Base-by-base conservation (phyloP, 192 early-diverging fungal species). In the Backusella psychrophila region DNA sequence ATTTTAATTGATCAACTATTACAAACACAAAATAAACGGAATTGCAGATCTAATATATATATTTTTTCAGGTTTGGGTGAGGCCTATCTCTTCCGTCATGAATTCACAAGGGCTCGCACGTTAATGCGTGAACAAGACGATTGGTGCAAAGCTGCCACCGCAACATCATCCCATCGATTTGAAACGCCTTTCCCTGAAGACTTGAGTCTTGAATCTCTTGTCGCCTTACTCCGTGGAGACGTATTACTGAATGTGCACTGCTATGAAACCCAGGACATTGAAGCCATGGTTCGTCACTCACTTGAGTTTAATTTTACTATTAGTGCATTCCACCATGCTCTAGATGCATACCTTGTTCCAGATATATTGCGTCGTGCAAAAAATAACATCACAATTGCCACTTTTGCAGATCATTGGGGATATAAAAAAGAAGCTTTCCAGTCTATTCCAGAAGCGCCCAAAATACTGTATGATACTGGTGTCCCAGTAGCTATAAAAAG, bases 351-450 rank as follows among this genome's bases (percentile, higher is more conserved):
- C 77, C 84, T 86, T 63, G 82, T 95, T 23, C 87, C 92, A 6
- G 87, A 85, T 12, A 80, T 92, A 46, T 75, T 94, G 8, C 86
- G 85, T 74, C 83, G 88, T 3, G 89, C 87, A 17, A 79, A 78
- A 15, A 83, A 85, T n/a, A 85, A 93, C 59, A 92, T 93, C 46
- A 88, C 92, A 0, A 85, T 89, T 44, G 93, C 92, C 17, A 88
- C 91, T 8, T 94, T 93, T 79, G 89, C 89, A 34, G 87, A 86
- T 77, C 74, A 83, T 38, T 90, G 87, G 86, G 87, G 86, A 6
- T 93, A 91, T 78, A 95, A 95, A 78, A 89, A 89, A 69, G 93
- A 95, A 78, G 93, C 94, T 2, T 94, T 91, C 76, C 85, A 89
- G 69, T 86, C 84, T 26, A 88, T 86, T 23, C 87, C 90, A 7